Evolutionary conservation across 78 protist species (phyloP).

Genomic region (Chrysochromulina tobinii): DNA sequence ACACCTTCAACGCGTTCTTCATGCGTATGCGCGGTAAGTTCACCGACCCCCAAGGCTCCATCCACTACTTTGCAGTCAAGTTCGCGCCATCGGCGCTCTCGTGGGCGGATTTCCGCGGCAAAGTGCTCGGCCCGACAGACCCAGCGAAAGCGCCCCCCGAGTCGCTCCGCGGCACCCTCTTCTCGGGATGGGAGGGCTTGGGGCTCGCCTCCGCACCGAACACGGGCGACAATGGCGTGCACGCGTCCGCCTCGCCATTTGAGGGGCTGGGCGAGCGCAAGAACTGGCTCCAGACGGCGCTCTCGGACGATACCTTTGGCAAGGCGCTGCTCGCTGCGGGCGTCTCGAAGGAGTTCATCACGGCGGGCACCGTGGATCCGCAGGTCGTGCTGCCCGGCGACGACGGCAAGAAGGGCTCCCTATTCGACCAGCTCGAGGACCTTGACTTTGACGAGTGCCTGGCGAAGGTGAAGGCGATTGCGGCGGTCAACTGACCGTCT

Average conservation of each 20-base stretch:
- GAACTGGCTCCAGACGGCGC: background rate
- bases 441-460: background rate
- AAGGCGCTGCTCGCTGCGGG: background rate
- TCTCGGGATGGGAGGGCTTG: too few relatives aligned
- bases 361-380: background rate
- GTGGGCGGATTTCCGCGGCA: conserved; percentile 42
- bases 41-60: background rate
- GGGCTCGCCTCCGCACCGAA: conserved; percentile 33
- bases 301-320: background rate
- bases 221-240: conserved; percentile 43
- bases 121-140: conserved; percentile 52
- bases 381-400: background rate
- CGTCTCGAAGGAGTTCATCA: background rate
- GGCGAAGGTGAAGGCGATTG: background rate
- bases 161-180: too few relatives aligned
- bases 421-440: conserved; percentile 11
- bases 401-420: background rate
- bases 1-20: conserved; percentile 10
- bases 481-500: too few relatives aligned
- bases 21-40: conserved; percentile 25
- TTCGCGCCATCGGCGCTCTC: background rate
- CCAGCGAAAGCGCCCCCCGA: conserved; percentile 29
- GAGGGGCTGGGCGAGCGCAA: background rate
- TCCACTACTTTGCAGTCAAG: conserved; percentile 42
- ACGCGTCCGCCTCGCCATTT: conserved; percentile 49